Evolutionary conservation across 1,139 yeast genomes (phyloP).

Genomic region (Petasospora rhodanensis): DNA sequence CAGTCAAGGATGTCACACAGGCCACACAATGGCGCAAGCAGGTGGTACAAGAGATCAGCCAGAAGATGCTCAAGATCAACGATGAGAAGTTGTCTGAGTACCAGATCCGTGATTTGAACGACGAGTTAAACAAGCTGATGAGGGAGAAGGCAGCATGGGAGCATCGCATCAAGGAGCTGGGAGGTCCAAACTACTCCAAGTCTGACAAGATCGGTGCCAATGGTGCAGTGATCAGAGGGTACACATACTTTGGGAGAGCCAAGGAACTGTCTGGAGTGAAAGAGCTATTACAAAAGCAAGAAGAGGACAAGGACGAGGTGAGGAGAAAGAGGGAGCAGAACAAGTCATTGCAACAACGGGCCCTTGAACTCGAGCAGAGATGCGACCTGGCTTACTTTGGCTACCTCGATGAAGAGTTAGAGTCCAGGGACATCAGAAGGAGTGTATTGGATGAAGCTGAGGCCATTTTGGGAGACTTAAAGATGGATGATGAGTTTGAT

Average conservation of each 20-base stretch:
- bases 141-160: constrained; percentile 78
- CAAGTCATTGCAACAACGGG: constrained; percentile 20
- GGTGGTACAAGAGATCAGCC: constrained; percentile 60
- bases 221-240: constrained; percentile 19
- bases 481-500: constrained; percentile 15
- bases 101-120: constrained; percentile 71
- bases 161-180: constrained; percentile 58
- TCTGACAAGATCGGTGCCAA: no score
- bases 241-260: constrained; percentile 78
- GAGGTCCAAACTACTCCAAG: constrained; percentile 68
- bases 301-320: constrained; percentile 24
- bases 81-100: constrained; percentile 56
- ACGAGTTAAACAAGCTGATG: constrained; percentile 63
- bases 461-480: constrained; percentile 48
- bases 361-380: constrained; percentile 21
- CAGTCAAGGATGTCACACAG: constrained; percentile 52
- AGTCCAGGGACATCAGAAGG: no score
- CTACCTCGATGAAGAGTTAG: constrained; percentile 33
- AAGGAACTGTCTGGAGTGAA: constrained; percentile 74
- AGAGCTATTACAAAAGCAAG: constrained; percentile 40
- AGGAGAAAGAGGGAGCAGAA: constrained; percentile 23
- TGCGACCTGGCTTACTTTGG: constrained; percentile 46
- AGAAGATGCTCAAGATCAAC: constrained; percentile 57
- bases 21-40: constrained; percentile 78
- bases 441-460: constrained; percentile 32